Conservation (phyloP, 768 basidiomycete genomes). For the Lactifluus rugatus region DNA sequence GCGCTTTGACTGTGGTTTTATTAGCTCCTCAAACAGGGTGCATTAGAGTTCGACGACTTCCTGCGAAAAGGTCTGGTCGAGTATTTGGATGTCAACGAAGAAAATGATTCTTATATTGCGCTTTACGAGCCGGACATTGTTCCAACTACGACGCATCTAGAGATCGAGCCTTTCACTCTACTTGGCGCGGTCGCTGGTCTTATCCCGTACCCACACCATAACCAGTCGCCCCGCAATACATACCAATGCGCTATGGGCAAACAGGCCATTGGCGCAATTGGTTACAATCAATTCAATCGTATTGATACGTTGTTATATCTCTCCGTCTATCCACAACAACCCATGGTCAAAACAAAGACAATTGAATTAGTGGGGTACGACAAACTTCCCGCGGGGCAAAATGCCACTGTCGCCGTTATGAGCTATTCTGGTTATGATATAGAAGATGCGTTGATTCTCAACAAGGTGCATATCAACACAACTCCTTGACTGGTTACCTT, state of each 20-base stretch:
- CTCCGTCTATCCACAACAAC: conserved; percentile 95
- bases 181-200: conserved; percentile 96
- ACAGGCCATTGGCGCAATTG: conserved; percentile 98
- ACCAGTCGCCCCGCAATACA: conserved; percentile 97
- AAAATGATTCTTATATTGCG: conserved; percentile 95
- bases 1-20: conserved; percentile 14
- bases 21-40: conserved; percentile 71
- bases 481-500: neutral
- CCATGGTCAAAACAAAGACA: conserved; percentile 99
- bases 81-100: conserved; percentile 98
- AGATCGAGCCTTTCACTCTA: conserved; percentile 97
- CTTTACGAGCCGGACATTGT: conserved; percentile 86
- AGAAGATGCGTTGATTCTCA: conserved; percentile 95
- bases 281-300: conserved; percentile 93
- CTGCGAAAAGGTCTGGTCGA: conserved; percentile 87
- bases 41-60: conserved; percentile 88
- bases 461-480: conserved; percentile 42
- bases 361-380: conserved; percentile 97
- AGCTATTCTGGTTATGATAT: conserved; percentile 99
- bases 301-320: conserved; percentile 98
- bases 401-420: conserved; percentile 98
- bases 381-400: conserved; percentile 93
- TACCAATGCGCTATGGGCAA: conserved; percentile 99
- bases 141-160: conserved; percentile 81
- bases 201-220: conserved; percentile 98